A percentile compares a stretch with the other conserved stretches of the same genome.
Evolutionary conservation across 2,329 filamentous ascomycete species (phyloP).

Genomic region (Mollisia scopiformis): DNA sequence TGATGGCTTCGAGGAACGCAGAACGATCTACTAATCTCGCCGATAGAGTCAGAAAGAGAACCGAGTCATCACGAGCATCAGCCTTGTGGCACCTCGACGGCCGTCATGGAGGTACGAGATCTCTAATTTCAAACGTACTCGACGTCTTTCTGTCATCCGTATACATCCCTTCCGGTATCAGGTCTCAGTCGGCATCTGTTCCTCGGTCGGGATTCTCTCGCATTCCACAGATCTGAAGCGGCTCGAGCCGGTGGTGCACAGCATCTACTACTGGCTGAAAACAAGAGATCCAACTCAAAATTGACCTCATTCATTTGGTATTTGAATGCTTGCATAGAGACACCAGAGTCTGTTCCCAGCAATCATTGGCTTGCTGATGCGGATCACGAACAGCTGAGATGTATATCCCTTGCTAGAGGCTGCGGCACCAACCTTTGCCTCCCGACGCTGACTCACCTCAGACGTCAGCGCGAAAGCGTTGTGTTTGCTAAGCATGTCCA

Average conservation of each 20-base stretch:
- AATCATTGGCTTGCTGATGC: constrained; percentile 12
- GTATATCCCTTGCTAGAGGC: constrained; percentile 12
- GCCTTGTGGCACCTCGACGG: background rate
- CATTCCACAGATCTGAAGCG: constrained; percentile 15
- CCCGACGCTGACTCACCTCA: constrained; percentile 28
- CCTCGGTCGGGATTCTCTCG: background rate
- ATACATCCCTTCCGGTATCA: background rate
- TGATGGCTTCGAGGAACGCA: background rate
- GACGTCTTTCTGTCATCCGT: background rate
- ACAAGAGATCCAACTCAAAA: background rate
- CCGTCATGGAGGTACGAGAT: constrained; percentile 27
- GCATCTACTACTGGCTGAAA: constrained; percentile 1
- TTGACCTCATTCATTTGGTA: constrained; percentile 1
- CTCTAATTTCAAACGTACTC: background rate
- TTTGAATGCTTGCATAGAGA: background rate
- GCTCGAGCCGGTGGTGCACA: constrained; percentile 5
- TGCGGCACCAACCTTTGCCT: constrained; percentile 22
- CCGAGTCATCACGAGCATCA: background rate
- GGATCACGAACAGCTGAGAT: constrained; percentile 27
- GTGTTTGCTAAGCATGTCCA: constrained; percentile 3
- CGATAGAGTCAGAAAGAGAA: background rate
- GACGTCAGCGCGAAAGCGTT: constrained; percentile 18
- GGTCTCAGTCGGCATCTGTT: background rate
- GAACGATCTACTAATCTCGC: background rate
- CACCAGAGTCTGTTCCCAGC: background rate